Base-by-base conservation (phyloP, 345 rosid genomes). In the Moricandia arvensis region DNA sequence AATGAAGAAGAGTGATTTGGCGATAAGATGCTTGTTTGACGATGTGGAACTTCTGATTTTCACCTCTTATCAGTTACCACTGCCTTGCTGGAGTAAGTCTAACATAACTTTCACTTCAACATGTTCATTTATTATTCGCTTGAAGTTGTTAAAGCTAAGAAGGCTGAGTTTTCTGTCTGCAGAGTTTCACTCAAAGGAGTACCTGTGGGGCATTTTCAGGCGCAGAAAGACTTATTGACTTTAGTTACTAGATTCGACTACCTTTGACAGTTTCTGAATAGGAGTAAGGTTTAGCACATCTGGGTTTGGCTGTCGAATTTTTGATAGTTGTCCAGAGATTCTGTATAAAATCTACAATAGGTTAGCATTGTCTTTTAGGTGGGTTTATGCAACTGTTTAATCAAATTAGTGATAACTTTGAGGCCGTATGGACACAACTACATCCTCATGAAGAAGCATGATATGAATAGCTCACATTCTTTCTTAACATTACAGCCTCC, bases 191-290 rank as follows among this genome's bases (percentile, higher is more conserved):
- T 66, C 75, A 38, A 88, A 83, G 72, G 80, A 77, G 24, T 92
- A 84, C 82, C 38, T 88, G 72, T 90, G 96, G 97, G 92, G 96
- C 5, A 88, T 82, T 69, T 92, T 88, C 79, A 90, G 81, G 77
- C 69, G 73, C 15, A 86, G 82, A 83, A 63, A 84, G 62, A 63
- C 74, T 60, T 18, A 51, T 74, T 54, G 73, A 26, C 57, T 15
- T 16, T 47, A 64, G 55, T 64, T 60, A 18, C 15, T 47, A 68
- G 73, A 15, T n/a, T 58, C 63, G 10, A 55, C 26, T 33, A 59
- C 16, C 66, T 35, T 64, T 59, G 35, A 35, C 55, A 31, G 69
- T 54, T 53, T 8, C 47, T 11, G 35, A 54, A 15, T 57, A 77
- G 73, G 77, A 30, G 69, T 9, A 66, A 77, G 1, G 68, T 8